phyloP scores from a whole-genome alignment of 2,329 filamentous ascomycete genomes.

The Dothistroma septosporum region DNA sequence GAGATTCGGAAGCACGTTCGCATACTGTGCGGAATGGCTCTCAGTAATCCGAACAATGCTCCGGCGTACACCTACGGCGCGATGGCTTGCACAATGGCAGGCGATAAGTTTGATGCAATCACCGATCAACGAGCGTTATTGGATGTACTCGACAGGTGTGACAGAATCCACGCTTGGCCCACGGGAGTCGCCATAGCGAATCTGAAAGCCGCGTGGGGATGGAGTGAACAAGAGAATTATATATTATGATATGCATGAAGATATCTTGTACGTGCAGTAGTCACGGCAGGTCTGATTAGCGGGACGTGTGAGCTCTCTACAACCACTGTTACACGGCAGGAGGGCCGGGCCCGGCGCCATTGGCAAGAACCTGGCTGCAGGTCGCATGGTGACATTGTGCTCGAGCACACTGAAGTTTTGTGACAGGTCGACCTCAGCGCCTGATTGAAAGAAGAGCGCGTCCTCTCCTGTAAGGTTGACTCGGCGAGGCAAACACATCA shows the following conservation, averaged over 20 bases:
- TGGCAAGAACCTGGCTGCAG: neutral
- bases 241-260: constrained; percentile 1
- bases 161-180: constrained; percentile 42
- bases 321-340: constrained; percentile 1
- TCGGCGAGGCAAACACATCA: neutral
- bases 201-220: constrained; percentile 51
- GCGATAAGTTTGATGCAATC: constrained; percentile 46
- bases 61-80: constrained; percentile 47
- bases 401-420: constrained; percentile 1
- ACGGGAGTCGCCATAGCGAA: constrained; percentile 48
- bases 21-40: constrained; percentile 56
- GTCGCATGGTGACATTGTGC: neutral
- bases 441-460: neutral
- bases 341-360: constrained; percentile 2
- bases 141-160: constrained; percentile 1
- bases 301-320: neutral
- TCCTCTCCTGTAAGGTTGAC: neutral
- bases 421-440: constrained; percentile 2
- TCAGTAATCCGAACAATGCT: constrained; percentile 54
- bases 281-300: neutral
- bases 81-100: constrained; percentile 37
- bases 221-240: constrained; percentile 28
- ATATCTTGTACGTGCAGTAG: constrained; percentile 1
- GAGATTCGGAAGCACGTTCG: constrained; percentile 48
- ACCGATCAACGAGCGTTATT: constrained; percentile 44